Percentiles rank a stretch among this genome's conserved stretches.
Evolutionary conservation across 2,329 filamentous ascomycete genomes (phyloP).

Genomic region (Nigrospora osmanthi): DNA sequence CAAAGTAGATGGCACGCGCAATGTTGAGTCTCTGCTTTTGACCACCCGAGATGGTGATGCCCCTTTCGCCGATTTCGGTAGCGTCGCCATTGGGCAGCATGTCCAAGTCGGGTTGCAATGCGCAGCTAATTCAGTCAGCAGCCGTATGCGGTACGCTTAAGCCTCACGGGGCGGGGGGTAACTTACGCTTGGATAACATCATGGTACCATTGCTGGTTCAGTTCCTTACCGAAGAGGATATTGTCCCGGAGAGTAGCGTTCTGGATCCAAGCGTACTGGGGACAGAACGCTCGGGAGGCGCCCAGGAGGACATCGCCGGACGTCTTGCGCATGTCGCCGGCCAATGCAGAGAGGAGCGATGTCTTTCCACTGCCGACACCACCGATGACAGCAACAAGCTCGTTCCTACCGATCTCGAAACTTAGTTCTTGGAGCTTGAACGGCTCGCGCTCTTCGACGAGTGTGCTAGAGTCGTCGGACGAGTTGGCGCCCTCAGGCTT

Average conservation of each 20-base stretch:
- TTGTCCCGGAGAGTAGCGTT: slow-evolving; percentile 84
- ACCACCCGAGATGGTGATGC: slow-evolving; percentile 90
- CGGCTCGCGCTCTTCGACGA: slow-evolving; percentile 53
- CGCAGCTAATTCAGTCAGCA: slow-evolving; percentile 46
- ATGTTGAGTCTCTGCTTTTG: slow-evolving; percentile 96
- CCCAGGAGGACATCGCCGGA: slow-evolving; percentile 66
- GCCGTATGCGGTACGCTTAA: too few relatives aligned
- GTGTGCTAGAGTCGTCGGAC: slow-evolving; percentile 46
- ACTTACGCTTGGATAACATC: slow-evolving; percentile 70
- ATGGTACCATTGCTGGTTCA: slow-evolving; percentile 72
- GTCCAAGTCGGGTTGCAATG: slow-evolving; percentile 75
- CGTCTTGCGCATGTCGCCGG: slow-evolving; percentile 88
- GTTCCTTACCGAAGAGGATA: slow-evolving; percentile 78
- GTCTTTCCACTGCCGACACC: slow-evolving; percentile 87
- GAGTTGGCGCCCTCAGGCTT: slow-evolving; percentile 33
- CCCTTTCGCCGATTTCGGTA: slow-evolving; percentile 91
- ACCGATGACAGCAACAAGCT: slow-evolving; percentile 79
- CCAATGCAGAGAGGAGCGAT: slow-evolving; percentile 79
- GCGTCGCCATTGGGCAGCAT: slow-evolving; percentile 85
- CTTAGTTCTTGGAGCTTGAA: slow-evolving; percentile 66
- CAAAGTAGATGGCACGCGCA: slow-evolving; percentile 69
- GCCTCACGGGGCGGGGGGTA: background rate
- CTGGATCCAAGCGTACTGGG: slow-evolving; percentile 97
- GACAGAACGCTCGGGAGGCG: slow-evolving; percentile 80
- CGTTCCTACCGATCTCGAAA: slow-evolving; percentile 62